A percentile compares a stretch with the other conserved stretches of the same genome.
Conservation (phyloP, 1,284 basidiomycete genomes). For the Ganoderma lingzhi region DNA sequence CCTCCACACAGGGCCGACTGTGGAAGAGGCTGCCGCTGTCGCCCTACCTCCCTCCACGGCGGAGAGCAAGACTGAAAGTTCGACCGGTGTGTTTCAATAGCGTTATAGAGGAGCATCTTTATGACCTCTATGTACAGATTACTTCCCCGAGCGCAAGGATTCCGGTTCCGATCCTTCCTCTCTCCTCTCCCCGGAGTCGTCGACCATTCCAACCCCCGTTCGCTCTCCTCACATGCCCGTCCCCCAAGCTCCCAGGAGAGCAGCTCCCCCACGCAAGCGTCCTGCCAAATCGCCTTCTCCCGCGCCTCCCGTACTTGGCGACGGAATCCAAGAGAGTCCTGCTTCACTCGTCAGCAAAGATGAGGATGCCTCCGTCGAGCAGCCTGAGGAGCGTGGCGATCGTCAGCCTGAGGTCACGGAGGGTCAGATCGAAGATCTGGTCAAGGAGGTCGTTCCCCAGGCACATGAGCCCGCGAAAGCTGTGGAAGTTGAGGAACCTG, state of each 20-base stretch:
- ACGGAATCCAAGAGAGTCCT: constrained; percentile 34
- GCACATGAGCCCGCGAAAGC: constrained; percentile 20
- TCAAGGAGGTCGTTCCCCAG: constrained; percentile 20
- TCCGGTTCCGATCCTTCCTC: constrained; percentile 35
- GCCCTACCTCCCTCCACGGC: constrained; percentile 14
- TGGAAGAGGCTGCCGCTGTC: constrained; percentile 19
- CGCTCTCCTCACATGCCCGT: constrained; percentile 74
- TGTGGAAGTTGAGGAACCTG: constrained; percentile 26
- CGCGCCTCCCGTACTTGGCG: constrained; percentile 30
- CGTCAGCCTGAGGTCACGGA: constrained; percentile 30
- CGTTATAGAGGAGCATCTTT: neutral
- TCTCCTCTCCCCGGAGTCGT: constrained; percentile 48
- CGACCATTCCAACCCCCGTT: constrained; percentile 36
- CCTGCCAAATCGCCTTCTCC: constrained; percentile 51
- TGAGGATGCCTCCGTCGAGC: constrained; percentile 16
- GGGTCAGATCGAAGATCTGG: constrained; percentile 27
- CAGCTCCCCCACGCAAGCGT: constrained; percentile 75
- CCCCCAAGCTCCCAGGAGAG: constrained; percentile 71
- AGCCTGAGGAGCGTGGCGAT: constrained; percentile 26
- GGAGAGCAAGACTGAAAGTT: neutral
- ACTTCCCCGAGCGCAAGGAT: constrained; percentile 32
- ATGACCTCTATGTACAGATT: constrained; percentile 29
- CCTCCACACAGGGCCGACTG: constrained; percentile 6
- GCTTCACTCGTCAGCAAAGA: constrained; percentile 22
- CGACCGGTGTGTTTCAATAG: neutral